phyloP scores from a whole-genome alignment of 176 grass and related monocot species.

The Ananas comosus region DNA sequence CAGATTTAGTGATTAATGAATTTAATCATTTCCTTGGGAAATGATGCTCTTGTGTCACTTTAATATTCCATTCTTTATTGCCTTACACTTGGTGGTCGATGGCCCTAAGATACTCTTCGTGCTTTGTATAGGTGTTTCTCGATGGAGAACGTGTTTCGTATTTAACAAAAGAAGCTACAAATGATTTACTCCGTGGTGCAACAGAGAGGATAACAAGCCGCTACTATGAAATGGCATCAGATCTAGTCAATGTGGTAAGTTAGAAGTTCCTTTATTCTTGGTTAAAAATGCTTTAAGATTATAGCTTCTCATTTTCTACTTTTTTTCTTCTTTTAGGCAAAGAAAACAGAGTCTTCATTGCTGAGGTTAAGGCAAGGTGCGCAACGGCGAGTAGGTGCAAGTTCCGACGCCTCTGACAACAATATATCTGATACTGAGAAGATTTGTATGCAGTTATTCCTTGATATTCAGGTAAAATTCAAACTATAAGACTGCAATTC shows the following conservation, averaged over 20 bases:
- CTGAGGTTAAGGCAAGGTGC: slow-evolving; percentile 85
- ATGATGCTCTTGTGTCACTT: not conserved
- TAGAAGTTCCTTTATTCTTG: slow-evolving; percentile 8
- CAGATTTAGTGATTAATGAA: too few species aligned
- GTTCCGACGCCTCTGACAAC: slow-evolving; percentile 67
- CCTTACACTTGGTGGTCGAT: slow-evolving; percentile 5
- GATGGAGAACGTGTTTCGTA: slow-evolving; percentile 50
- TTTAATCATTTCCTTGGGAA: too few species aligned
- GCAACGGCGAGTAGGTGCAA: slow-evolving; percentile 82
- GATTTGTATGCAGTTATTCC: slow-evolving; percentile 99
- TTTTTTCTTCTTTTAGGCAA: slow-evolving; percentile 47
- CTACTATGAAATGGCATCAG: slow-evolving; percentile 78
- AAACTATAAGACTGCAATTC: not conserved
- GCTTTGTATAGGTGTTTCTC: slow-evolving; percentile 55
- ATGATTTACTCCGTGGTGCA: slow-evolving; percentile 38
- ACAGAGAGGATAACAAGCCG: slow-evolving; percentile 68
- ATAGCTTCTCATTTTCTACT: slow-evolving; percentile 10
- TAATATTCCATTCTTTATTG: not conserved
- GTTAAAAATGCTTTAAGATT: slow-evolving; percentile 1
- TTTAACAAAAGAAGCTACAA: slow-evolving; percentile 70
- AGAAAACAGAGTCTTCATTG: slow-evolving; percentile 86
- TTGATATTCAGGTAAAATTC: slow-evolving; percentile 82
- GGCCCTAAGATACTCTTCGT: not conserved
- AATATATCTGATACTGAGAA: slow-evolving; percentile 94
- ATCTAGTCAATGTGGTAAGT: slow-evolving; percentile 91